Evolutionary conservation across 192 early-diverging fungal species (phyloP).

Genomic region (Phycomyces nitens): DNA sequence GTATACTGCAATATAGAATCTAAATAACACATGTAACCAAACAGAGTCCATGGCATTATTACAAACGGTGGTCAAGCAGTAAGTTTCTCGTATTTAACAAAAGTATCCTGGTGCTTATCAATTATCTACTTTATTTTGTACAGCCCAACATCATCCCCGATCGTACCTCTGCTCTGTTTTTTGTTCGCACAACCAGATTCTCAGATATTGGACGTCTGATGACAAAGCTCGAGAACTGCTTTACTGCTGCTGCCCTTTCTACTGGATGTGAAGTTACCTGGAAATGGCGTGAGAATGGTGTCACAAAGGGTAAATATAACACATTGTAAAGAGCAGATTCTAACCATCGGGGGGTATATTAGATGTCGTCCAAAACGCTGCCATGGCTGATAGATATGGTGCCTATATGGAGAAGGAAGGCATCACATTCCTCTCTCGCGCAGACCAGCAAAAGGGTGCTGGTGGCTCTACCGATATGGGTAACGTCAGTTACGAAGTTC

Average conservation of each 20-base stretch:
- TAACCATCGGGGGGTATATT: not conserved
- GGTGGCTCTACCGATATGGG: constrained; percentile 65
- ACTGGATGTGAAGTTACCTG: constrained; percentile 66
- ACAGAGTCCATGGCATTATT: constrained; percentile 71
- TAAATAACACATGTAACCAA: not conserved
- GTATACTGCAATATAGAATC: not conserved
- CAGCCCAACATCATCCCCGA: constrained; percentile 63
- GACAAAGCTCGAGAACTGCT: constrained; percentile 48
- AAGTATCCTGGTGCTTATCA: not conserved
- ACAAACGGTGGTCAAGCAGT: constrained; percentile 65
- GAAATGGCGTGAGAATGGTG: constrained; percentile 33
- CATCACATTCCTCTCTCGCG: constrained; percentile 21
- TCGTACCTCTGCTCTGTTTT: constrained; percentile 52
- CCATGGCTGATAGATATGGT: constrained; percentile 34
- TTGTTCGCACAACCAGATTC: constrained; percentile 53
- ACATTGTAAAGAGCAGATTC: not conserved
- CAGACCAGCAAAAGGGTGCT: constrained; percentile 13
- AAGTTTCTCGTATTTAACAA: constrained; percentile 10
- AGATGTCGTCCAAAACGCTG: constrained; percentile 45
- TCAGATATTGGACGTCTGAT: constrained; percentile 46
- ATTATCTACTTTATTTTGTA: not conserved
- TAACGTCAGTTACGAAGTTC: constrained; percentile 63
- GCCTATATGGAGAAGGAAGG: constrained; percentile 38
- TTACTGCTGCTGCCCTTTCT: constrained; percentile 63
- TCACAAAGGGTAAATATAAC: constrained; percentile 26